These are phyloP conservation scores for Phaffia australis DNA, from an alignment of 768 basidiomycete genomes.

Conservation along the genomic window DNA sequence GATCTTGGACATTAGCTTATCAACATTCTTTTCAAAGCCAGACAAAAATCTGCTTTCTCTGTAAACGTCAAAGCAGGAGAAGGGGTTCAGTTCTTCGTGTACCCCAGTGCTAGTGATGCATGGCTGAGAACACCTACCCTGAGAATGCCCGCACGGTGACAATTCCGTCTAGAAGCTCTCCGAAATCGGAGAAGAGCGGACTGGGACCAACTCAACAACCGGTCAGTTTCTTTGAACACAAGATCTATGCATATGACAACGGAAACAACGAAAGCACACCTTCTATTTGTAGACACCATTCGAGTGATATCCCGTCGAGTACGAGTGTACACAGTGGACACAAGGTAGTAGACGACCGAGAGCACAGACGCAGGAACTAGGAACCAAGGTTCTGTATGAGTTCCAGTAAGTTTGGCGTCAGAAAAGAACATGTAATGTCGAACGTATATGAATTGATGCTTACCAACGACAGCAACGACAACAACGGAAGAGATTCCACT, in stretches of 20 bases:
- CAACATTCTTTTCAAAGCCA: constrained; percentile 15
- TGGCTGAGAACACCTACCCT: constrained; percentile 48
- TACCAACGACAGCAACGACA: constrained; percentile 41
- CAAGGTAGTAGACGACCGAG: constrained; percentile 49
- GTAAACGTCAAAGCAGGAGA: neutral
- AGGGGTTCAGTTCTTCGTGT: neutral
- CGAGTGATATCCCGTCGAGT: neutral
- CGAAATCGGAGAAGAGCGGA: constrained; percentile 62
- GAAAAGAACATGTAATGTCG: neutral
- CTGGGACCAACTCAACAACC: constrained; percentile 59
- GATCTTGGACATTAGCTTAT: constrained; percentile 13
- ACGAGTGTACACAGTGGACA: constrained; percentile 2
- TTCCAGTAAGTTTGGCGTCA: neutral
- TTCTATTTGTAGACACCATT: neutral
- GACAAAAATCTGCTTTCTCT: neutral
- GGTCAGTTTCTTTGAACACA: constrained; percentile 52
- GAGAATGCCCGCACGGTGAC: constrained; percentile 60
- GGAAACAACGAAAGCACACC: constrained; percentile 45
- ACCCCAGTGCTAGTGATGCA: neutral
- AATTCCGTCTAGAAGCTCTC: constrained; percentile 58
- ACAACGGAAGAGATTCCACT: constrained; percentile 55
- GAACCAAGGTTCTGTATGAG: constrained; percentile 38
- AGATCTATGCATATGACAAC: constrained; percentile 45
- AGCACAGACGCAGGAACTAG: constrained; percentile 57
- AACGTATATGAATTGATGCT: neutral